Base-by-base conservation (phyloP, 78 protist genomes). In the Dictyostelium purpureum region DNA sequence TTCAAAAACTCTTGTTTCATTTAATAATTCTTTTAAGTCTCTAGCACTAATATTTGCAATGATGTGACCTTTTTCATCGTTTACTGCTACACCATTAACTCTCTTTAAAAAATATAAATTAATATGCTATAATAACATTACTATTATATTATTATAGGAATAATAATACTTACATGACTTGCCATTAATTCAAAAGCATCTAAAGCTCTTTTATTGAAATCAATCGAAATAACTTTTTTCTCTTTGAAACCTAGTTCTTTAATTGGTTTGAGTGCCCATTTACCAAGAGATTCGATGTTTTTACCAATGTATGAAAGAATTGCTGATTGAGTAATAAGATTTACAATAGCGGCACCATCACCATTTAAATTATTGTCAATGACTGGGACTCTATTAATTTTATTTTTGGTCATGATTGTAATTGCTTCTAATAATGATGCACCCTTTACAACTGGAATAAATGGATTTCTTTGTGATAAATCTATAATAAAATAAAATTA, bases 141-240 rank as follows among this genome's bases (percentile, higher is more conserved):
- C 6, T 47, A 11, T 6, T 47, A 47, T 47, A 47, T 47, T n/a
- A n/a, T n/a, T n/a, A n/a, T n/a, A n/a, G n/a, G n/a, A n/a, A n/a
- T 61, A 61, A 61, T 14, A 47, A 0, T 2, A 78, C 56, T 35
- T 81, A 81, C 89, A 49, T 71, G 5, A 57, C 56, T 63, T 10
- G 74, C 71, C 92, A 85, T 85, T 59, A 85, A 59, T 73, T 85
- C 74, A 45, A 85, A 85, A n/a, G 92, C 92, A 47, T 85, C 92
- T 6, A 85, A 24, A 33, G 92, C 92, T 59, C 76, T 85, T 26
- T 85, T 85, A 26, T 73, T 45, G 0, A 26, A 59, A 47, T 85
- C 79, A 12, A 85, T 85, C 4, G 92, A 67, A 26, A 85, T 73
- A 0, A 85, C 92, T 24, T 59, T 49, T 40, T 85, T 85, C 37